Conservation (phyloP, 192 early-diverging fungal genomes). For the Entophlyctis luteolus region DNA sequence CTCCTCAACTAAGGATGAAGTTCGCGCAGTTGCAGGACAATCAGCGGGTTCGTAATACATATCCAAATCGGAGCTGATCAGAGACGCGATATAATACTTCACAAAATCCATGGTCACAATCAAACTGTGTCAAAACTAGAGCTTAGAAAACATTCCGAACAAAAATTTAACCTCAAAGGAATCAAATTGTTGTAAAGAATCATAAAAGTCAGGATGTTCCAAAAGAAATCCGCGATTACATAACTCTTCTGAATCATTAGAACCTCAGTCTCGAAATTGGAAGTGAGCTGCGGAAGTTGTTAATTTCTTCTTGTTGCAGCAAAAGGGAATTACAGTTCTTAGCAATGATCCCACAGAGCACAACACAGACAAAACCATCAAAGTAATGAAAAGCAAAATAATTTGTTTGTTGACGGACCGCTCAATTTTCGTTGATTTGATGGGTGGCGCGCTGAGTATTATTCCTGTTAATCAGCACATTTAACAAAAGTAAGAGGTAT, state of each 20-base stretch:
- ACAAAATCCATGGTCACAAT: conserved; percentile 99
- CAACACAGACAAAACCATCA: conserved; percentile 76
- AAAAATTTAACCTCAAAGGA: conserved; percentile 66
- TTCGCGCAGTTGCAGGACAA: conserved; percentile 91
- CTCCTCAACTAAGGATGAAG: conserved; percentile 92
- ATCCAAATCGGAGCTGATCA: conserved; percentile 96
- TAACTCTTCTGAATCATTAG: conserved; percentile 14
- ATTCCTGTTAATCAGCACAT: neutral
- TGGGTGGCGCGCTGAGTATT: conserved; percentile 66
- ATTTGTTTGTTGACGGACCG: conserved; percentile 92
- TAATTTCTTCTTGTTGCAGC: neutral
- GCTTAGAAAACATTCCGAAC: neutral
- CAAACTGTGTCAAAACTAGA: conserved; percentile 55
- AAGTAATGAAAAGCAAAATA: conserved; percentile 82
- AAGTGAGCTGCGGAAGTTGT: conserved; percentile 12
- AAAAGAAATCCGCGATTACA: conserved; percentile 56
- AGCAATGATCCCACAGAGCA: conserved; percentile 76
- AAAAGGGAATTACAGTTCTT: conserved; percentile 21
- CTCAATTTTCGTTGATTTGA: conserved; percentile 91
- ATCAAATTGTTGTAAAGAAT: conserved; percentile 99
- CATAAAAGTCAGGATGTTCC: conserved; percentile 92
- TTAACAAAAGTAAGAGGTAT: too few relatives aligned
- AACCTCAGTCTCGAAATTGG: conserved; percentile 38
- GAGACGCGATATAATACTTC: conserved; percentile 81
- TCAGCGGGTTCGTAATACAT: conserved; percentile 93